Percentiles rank a stretch among this genome's conserved stretches.
Conservation (phyloP, 2,329 filamentous ascomycete genomes). For the Fusarium albosuccineum region DNA sequence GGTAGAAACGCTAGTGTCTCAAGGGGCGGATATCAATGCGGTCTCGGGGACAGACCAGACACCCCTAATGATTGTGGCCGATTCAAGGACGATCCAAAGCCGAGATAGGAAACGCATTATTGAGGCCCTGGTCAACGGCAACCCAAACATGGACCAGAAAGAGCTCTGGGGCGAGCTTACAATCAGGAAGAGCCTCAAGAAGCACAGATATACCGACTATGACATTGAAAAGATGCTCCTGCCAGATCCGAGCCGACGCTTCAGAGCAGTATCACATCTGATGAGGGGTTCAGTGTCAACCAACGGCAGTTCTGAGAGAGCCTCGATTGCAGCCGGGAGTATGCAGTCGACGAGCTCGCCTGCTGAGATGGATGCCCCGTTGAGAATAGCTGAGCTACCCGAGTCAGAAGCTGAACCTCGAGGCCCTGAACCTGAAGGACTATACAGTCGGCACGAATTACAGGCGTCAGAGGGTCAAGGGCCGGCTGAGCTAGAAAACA, state of each 20-base stretch:
- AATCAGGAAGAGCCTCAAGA: slow-evolving; percentile 10
- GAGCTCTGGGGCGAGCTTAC: slow-evolving; percentile 13
- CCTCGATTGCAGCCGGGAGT: not conserved
- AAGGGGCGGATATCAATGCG: slow-evolving; percentile 20
- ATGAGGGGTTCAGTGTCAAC: slow-evolving; percentile 1
- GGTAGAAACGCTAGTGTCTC: slow-evolving; percentile 16
- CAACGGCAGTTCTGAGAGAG: not conserved
- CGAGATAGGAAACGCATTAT: slow-evolving; percentile 7
- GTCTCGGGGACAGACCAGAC: slow-evolving; percentile 12
- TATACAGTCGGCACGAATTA: too few relatives aligned
- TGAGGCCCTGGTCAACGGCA: slow-evolving; percentile 10
- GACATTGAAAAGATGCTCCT: slow-evolving; percentile 21
- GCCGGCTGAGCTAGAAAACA: too few relatives aligned
- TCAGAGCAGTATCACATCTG: not conserved
- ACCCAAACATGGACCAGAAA: not conserved
- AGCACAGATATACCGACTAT: slow-evolving; percentile 3
- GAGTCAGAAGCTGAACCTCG: too few relatives aligned
- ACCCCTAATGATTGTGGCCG: slow-evolving; percentile 16
- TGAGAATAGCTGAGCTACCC: too few relatives aligned
- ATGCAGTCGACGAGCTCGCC: too few relatives aligned
- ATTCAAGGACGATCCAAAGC: not conserved
- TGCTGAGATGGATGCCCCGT: too few relatives aligned
- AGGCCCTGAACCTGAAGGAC: too few relatives aligned
- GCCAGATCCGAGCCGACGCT: slow-evolving; percentile 9
- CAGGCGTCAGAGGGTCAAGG: too few relatives aligned